phyloP scores from a whole-genome alignment of 805 yeast species.

The Diddensiella transvaalensis region DNA sequence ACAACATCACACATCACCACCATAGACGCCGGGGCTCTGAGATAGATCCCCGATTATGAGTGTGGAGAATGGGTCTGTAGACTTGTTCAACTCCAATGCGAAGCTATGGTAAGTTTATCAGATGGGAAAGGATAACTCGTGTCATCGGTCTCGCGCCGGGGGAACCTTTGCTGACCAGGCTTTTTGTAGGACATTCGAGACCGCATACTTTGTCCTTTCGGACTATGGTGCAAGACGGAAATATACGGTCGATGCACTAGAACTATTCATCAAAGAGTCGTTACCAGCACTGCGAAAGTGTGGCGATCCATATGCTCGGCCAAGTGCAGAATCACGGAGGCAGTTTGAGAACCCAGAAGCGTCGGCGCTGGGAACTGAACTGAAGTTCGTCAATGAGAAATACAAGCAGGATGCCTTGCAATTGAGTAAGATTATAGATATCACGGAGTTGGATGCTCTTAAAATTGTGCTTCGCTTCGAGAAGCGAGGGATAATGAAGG shows the following conservation, averaged over 20 bases:
- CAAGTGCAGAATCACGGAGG: constrained; percentile 4
- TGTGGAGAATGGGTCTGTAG: neutral
- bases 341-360: constrained; percentile 5
- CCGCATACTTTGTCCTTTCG: constrained; percentile 16
- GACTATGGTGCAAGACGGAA: neutral
- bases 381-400: constrained; percentile 8
- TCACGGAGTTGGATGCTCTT: constrained; percentile 20
- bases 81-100: neutral
- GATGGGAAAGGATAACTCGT: neutral
- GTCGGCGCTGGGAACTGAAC: neutral
- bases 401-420: constrained; percentile 15
- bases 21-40: too few species aligned
- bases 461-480: constrained; percentile 16
- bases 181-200: constrained; percentile 18
- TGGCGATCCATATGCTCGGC: constrained; percentile 13
- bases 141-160: too few species aligned
- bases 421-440: constrained; percentile 12
- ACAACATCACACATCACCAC: too few species aligned
- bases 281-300: constrained; percentile 6
- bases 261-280: constrained; percentile 5
- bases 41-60: too few species aligned
- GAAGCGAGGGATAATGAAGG: constrained; percentile 10
- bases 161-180: constrained; percentile 5
- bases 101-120: constrained; percentile 1
- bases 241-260: constrained; percentile 10